phyloP scores from a whole-genome alignment of 805 yeast species.

The Yarrowia phangngaensis region DNA sequence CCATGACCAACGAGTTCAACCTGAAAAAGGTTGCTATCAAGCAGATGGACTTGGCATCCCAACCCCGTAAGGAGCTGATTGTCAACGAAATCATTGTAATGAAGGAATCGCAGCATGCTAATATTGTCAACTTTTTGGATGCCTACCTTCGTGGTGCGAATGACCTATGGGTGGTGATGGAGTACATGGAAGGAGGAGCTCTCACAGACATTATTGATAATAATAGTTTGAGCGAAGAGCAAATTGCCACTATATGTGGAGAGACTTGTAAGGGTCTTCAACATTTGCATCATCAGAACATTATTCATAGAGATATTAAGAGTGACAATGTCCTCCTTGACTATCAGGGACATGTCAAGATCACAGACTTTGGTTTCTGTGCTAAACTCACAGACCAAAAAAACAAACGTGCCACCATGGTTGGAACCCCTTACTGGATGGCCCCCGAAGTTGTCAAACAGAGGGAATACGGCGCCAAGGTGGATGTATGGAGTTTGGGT shows the following conservation, averaged over 20 bases:
- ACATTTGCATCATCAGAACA: constrained; percentile 85
- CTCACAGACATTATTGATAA: constrained; percentile 92
- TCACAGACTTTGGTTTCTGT: constrained; percentile 90
- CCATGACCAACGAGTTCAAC: constrained; percentile 38
- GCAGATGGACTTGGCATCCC: constrained; percentile 91
- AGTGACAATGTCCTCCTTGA: constrained; percentile 90
- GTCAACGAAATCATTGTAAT: constrained; percentile 93
- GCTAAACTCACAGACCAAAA: constrained; percentile 73
- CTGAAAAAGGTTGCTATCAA: constrained; percentile 74
- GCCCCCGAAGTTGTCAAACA: constrained; percentile 82
- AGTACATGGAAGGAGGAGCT: constrained; percentile 98
- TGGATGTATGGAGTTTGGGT: constrained; percentile 79
- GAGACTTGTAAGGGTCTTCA: constrained; percentile 90
- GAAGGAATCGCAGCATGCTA: constrained; percentile 85
- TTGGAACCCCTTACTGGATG: constrained; percentile 89
- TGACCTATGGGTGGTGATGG: constrained; percentile 97
- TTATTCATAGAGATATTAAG: constrained; percentile 95
- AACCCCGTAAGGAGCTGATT: constrained; percentile 92
- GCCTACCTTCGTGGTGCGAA: constrained; percentile 63
- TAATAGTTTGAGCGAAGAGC: constrained; percentile 75
- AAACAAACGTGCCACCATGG: constrained; percentile 77
- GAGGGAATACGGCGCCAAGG: constrained; percentile 76
- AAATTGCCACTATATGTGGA: constrained; percentile 84
- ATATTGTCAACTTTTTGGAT: constrained; percentile 91
- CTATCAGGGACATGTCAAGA: constrained; percentile 77